Evolutionary conservation across 495 filamentous ascomycete species (phyloP).

Genomic region (Aspergillus sparsus): DNA sequence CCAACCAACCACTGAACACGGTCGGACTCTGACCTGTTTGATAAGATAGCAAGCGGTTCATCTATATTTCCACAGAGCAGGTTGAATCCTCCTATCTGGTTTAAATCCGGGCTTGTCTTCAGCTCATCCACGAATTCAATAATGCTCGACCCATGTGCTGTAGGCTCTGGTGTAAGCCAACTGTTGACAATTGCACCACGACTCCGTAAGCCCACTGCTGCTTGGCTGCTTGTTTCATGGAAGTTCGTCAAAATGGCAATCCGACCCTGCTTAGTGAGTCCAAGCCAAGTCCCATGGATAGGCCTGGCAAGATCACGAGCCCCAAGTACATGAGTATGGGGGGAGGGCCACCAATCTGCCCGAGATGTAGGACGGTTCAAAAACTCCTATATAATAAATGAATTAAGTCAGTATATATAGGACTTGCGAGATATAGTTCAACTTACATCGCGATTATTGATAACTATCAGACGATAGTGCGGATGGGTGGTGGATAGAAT

Average conservation of each 20-base stretch:
- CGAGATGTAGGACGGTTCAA: constrained; percentile 76
- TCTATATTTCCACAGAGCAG: constrained; percentile 71
- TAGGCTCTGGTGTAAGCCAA: constrained; percentile 53
- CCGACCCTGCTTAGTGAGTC: constrained; percentile 71
- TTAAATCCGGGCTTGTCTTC: constrained; percentile 51
- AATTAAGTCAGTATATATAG: too few relatives aligned
- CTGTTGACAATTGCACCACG: constrained; percentile 75
- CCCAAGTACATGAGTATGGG: constrained; percentile 52
- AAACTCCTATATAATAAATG: constrained; percentile 57
- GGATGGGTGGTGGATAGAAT: constrained; percentile 79
- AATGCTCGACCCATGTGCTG: constrained; percentile 33
- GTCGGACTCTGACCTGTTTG: constrained; percentile 63
- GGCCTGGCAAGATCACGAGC: constrained; percentile 58
- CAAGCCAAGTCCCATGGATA: constrained; percentile 77
- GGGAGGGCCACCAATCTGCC: constrained; percentile 71
- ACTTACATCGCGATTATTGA: constrained; percentile 78
- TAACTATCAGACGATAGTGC: constrained; percentile 72
- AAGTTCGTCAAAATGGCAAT: constrained; percentile 84
- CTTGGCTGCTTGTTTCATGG: constrained; percentile 57
- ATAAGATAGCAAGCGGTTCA: constrained; percentile 70
- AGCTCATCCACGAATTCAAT: constrained; percentile 62
- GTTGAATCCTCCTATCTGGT: constrained; percentile 78
- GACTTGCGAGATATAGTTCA: not conserved
- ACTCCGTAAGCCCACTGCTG: constrained; percentile 56
- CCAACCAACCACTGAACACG: constrained; percentile 62